phyloP scores from a whole-genome alignment of 129 eudicot genomes.

The Sambucus nigra region DNA sequence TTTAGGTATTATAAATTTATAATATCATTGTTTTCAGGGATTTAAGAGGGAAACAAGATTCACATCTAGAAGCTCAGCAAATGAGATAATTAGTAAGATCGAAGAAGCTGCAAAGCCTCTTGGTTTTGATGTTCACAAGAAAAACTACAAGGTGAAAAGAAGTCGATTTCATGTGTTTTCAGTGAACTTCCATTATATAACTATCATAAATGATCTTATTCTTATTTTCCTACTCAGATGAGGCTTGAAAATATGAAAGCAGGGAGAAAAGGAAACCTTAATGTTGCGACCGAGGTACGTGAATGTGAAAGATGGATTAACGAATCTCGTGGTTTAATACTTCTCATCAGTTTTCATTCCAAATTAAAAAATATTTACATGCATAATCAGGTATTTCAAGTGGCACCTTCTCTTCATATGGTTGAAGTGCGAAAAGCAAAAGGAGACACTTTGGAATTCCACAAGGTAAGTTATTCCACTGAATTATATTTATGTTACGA shows the following conservation, averaged over 20 bases:
- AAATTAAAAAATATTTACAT: background rate
- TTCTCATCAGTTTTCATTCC: background rate
- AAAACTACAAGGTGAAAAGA: constrained; percentile 78
- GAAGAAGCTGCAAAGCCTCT: constrained; percentile 87
- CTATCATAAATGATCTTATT: background rate
- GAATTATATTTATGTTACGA: background rate
- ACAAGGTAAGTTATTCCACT: constrained; percentile 51
- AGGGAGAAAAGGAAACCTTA: constrained; percentile 93
- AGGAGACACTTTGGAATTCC: constrained; percentile 98
- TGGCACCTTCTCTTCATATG: constrained; percentile 97
- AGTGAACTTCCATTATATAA: background rate
- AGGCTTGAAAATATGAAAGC: constrained; percentile 91
- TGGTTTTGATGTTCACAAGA: constrained; percentile 83
- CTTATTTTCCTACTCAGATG: constrained; percentile 37
- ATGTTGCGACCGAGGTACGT: constrained; percentile 86
- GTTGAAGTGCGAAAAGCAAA: constrained; percentile 96
- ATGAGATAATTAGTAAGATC: constrained; percentile 71
- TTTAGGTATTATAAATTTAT: background rate
- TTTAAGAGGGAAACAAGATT: constrained; percentile 94
- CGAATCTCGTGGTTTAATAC: background rate
- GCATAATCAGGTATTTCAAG: constrained; percentile 72
- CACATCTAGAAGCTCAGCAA: constrained; percentile 78
- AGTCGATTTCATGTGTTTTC: background rate
- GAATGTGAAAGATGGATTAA: background rate
- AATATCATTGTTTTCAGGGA: constrained; percentile 35